A percentile compares a stretch with the other conserved stretches of the same genome.
phyloP scores from a whole-genome alignment of 192 early-diverging fungal species.

The Allomyces macrogynus region DNA sequence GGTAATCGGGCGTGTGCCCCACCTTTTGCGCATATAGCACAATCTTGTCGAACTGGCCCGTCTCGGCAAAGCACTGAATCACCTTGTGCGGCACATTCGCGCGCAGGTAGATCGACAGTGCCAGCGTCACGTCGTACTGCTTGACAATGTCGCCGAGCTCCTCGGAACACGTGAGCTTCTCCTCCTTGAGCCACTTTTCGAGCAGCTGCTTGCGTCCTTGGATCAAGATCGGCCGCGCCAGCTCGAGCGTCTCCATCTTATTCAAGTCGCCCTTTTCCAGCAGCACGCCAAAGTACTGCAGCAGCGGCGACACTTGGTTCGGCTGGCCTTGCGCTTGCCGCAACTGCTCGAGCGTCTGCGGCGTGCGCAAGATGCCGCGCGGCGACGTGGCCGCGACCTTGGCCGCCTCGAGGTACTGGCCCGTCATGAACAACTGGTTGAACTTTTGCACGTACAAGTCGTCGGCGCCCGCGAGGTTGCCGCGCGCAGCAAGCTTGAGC shows the following conservation, averaged over 20 bases:
- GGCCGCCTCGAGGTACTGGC: constrained; percentile 69
- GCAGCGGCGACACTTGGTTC: constrained; percentile 73
- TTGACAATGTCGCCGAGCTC: constrained; percentile 95
- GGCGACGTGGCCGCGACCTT: constrained; percentile 91
- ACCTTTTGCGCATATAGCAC: constrained; percentile 86
- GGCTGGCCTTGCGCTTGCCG: constrained; percentile 53
- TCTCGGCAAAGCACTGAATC: constrained; percentile 89
- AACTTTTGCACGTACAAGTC: constrained; percentile 80
- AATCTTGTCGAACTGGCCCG: constrained; percentile 89
- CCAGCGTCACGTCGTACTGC: constrained; percentile 71
- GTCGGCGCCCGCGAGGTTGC: constrained; percentile 80
- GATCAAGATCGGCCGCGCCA: constrained; percentile 72
- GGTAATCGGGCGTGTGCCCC: constrained; percentile 80
- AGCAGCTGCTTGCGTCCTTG: constrained; percentile 81
- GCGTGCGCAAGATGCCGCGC: constrained; percentile 81
- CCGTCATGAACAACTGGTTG: constrained; percentile 54
- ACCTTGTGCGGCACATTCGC: constrained; percentile 88
- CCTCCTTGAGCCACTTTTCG: constrained; percentile 97
- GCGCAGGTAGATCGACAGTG: constrained; percentile 83
- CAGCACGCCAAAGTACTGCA: constrained; percentile 93
- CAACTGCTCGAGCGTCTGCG: constrained; percentile 84
- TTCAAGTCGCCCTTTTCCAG: constrained; percentile 88
- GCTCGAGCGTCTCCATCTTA: constrained; percentile 82
- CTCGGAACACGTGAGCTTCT: constrained; percentile 95
- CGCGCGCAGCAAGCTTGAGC: constrained; percentile 68